Evolutionary conservation across 2,329 filamentous ascomycete genomes (phyloP).

Genomic region (Cytospora mali): DNA sequence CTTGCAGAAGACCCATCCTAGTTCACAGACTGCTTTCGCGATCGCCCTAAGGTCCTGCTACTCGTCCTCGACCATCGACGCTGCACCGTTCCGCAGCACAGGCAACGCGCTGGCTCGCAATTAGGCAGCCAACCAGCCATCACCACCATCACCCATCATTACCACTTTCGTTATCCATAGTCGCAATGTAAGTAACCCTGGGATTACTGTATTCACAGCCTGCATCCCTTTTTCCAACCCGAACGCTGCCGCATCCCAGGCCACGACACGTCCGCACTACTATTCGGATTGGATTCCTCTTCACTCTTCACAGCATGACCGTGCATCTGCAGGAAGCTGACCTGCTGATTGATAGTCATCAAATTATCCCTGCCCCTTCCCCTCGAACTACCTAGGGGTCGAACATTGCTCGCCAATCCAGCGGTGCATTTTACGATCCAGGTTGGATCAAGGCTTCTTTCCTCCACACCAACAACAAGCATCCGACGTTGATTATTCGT

Average conservation of each 20-base stretch:
- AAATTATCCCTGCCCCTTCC: neutral
- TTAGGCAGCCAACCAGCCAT: conserved; percentile 31
- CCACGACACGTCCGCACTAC: neutral
- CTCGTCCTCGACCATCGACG: conserved; percentile 4
- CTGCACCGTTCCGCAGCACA: conserved; percentile 12
- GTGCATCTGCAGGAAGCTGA: neutral
- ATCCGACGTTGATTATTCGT: neutral
- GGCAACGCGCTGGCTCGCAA: conserved; percentile 11
- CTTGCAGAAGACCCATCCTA: conserved; percentile 8
- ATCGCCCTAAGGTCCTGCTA: neutral
- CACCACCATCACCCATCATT: conserved; percentile 12
- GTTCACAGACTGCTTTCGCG: conserved; percentile 10
- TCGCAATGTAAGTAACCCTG: conserved; percentile 17
- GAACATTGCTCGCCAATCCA: neutral
- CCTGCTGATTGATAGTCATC: neutral
- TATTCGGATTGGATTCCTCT: neutral
- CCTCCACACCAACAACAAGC: neutral
- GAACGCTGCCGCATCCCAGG: neutral
- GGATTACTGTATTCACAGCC: neutral
- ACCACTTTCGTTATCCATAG: conserved; percentile 1
- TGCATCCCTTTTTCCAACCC: neutral
- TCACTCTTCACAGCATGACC: neutral
- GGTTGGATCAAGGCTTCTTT: neutral
- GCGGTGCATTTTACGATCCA: neutral
- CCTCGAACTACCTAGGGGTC: neutral